Base-by-base conservation (phyloP, 2,329 filamentous ascomycete species). In the Claviceps fusiformis region DNA sequence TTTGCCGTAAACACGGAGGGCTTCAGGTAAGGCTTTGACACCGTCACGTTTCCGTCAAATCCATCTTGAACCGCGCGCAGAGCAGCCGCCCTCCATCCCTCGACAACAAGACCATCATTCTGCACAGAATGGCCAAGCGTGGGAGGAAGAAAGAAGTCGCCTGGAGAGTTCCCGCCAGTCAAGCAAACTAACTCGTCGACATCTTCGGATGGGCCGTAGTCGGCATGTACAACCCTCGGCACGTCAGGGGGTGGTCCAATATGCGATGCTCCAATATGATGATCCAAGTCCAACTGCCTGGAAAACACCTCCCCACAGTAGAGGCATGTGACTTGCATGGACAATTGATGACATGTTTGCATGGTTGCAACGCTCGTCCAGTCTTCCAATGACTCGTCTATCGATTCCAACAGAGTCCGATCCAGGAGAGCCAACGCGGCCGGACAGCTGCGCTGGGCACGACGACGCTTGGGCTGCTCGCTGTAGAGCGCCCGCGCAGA, bases 331-430 rank as follows among this genome's bases (percentile, higher is more conserved):
- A 49, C 11, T 15, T 35, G 27, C 29, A 37, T 13, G 19, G 39
- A 33, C 39, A 45, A 37, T 48, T 44, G 53, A 41, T 49, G 11
- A 43, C 6, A 24, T 43, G 47, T 15, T 44, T 54, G n/a, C 5
- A 43, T 13, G 27, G 39, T 15, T 9, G n/a, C 17, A 13, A 35
- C 8, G 7, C 19, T 29, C 5, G 29, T 10, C 19, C 13, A 9
- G 24, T 45, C 47, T 27, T 54, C 53, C 15, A 31, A 45, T 17
- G 46, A 54, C 33, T 56, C 55, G 27, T 56, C 52, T 53, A 56
- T 56, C 4, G 52, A 56, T n/a, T 50, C 52, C n/a, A 56, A 27
- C 15, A 15, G 41, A n/a, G 46, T 27, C 9, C 27, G 47, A 19
- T n/a, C 43, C 8, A 37, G 52, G 15, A 44, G 41, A 44, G 13